Evolutionary conservation across 495 filamentous ascomycete species (phyloP).

Genomic region (Penicillium turbatum): DNA sequence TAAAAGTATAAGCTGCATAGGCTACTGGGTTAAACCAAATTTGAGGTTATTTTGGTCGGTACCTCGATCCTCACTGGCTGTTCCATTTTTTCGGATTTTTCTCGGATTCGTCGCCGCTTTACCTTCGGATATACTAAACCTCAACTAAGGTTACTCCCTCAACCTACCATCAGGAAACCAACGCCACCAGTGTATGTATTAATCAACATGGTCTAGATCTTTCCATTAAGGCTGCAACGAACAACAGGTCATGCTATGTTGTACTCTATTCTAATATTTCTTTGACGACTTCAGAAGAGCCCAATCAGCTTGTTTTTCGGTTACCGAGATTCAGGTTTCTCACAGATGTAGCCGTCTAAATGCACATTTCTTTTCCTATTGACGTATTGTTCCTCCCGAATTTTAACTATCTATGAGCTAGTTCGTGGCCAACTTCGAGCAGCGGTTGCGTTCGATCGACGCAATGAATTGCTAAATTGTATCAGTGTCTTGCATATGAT

Average conservation of each 20-base stretch:
- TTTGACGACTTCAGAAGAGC: background rate
- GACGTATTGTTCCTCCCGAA: no score
- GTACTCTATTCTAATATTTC: no score
- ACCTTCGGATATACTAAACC: background rate
- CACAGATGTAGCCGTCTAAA: no score
- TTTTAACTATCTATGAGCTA: no score
- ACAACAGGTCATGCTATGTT: background rate
- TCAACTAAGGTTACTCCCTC: background rate
- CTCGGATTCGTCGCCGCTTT: background rate
- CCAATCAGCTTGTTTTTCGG: background rate
- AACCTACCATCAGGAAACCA: background rate
- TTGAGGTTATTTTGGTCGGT: background rate
- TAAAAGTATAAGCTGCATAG: background rate
- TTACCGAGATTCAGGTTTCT: no score
- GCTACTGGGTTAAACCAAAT: background rate
- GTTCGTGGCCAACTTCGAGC: background rate
- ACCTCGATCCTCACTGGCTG: background rate
- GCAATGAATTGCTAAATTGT: background rate
- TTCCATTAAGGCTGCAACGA: background rate
- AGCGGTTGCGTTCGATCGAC: background rate
- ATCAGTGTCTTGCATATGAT: background rate
- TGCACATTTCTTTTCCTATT: no score
- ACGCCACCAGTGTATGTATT: background rate
- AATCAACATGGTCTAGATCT: background rate
- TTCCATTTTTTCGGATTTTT: background rate